A percentile compares a stretch with the other conserved stretches of the same genome.
Conservation (phyloP, 305 asterid species). For the Fraxinus nigra region DNA sequence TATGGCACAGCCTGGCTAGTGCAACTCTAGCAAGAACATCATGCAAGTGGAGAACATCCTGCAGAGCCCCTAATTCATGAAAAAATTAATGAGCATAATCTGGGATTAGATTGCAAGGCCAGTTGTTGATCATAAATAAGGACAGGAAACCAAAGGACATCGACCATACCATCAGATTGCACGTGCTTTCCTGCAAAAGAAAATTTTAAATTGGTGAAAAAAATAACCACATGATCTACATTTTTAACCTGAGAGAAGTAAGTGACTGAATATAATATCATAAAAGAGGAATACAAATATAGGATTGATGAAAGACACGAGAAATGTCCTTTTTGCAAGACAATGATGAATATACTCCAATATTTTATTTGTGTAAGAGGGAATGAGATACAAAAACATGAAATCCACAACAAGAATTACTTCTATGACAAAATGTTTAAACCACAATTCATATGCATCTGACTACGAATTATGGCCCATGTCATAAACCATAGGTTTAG, state of each 20-base stretch:
- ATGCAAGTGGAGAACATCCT: conserved; percentile 95
- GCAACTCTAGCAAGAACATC: conserved; percentile 99
- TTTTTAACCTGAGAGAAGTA: not conserved
- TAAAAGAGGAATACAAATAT: not conserved
- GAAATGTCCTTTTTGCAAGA: not conserved
- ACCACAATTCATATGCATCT: not conserved
- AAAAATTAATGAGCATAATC: conserved; percentile 33
- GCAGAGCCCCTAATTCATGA: conserved; percentile 79
- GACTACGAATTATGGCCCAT: not conserved
- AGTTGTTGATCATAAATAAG: conserved; percentile 16
- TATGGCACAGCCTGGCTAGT: conserved; percentile 89
- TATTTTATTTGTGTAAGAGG: not conserved
- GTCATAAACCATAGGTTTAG: not conserved
- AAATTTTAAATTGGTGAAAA: conserved; percentile 30
- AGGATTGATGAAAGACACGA: not conserved
- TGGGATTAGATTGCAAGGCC: conserved; percentile 26
- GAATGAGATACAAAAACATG: not conserved
- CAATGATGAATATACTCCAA: not conserved
- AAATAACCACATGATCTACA: conserved; percentile 6
- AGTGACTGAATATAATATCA: not conserved
- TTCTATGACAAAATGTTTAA: not conserved
- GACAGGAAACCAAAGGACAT: conserved; percentile 23
- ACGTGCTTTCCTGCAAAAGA: conserved; percentile 73
- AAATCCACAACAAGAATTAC: not conserved
- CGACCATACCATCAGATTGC: conserved; percentile 84